These are phyloP conservation scores for Pleurotus eryngii DNA, from an alignment of 768 basidiomycete genomes.

Conservation along the genomic window DNA sequence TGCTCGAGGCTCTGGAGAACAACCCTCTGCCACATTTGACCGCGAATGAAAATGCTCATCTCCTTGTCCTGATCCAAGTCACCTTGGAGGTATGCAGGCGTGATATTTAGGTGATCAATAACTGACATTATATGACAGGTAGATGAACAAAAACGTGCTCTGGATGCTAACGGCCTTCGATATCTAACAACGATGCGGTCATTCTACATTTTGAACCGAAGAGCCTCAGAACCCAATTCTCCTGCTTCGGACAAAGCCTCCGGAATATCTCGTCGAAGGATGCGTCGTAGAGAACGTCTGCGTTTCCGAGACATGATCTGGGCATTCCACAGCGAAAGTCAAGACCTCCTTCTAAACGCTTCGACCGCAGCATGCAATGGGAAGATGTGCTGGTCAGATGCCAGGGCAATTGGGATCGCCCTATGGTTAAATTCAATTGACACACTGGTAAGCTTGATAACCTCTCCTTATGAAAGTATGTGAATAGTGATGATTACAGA, in stretches of 20 bases:
- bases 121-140: conserved; percentile 44
- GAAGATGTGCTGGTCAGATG: conserved; percentile 90
- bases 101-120: background rate
- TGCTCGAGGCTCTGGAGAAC: conserved; percentile 64
- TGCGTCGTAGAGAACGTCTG: conserved; percentile 69
- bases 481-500: conserved; percentile 40
- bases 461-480: background rate
- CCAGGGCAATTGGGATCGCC: conserved; percentile 80
- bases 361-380: conserved; percentile 71
- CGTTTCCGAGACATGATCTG: conserved; percentile 94
- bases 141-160: conserved; percentile 84
- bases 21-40: conserved; percentile 68
- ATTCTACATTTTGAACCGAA: conserved; percentile 80
- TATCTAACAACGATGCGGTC: conserved; percentile 92
- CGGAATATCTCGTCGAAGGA: conserved; percentile 31
- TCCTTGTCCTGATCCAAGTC: conserved; percentile 82
- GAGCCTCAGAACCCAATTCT: conserved; percentile 48
- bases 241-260: conserved; percentile 34
- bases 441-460: conserved; percentile 53
- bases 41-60: conserved; percentile 76
- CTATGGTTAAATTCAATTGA: conserved; percentile 85
- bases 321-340: conserved; percentile 95
- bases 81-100: conserved; percentile 65
- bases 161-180: conserved; percentile 89
- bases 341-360: conserved; percentile 74